Evolutionary conservation across 2,329 filamentous ascomycete species (phyloP), one percentile per base, ranked within the genome.

Genomic region (Coniochaeta sp.): DNA sequence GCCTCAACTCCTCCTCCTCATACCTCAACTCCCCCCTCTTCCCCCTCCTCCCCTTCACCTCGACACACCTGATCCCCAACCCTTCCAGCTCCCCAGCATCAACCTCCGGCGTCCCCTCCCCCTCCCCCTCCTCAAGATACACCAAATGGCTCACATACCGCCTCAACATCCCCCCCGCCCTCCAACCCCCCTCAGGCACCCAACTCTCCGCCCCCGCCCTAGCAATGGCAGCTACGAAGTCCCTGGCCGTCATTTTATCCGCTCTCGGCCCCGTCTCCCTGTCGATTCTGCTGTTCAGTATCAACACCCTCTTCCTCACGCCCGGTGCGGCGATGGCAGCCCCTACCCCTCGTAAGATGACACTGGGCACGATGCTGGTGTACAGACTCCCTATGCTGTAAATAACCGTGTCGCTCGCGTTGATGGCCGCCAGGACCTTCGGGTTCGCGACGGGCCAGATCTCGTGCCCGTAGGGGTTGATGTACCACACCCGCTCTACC

Each of bases 381-480:
- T 95, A 97, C 0, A 97, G 74, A 1, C 86, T 91, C n/a, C 94
- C 94, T 53, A 97, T 95, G 66, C 87, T 91, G 71, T 96, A 97
- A 45, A 97, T 81, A 8, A 96, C 76, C 1, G 83, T 85, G 52
- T 82, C 78, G 0, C 87, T 79, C 1, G 72, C 70, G 14, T 73
- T 71, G 1, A 97, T 67, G 0, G 89, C 82, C 7, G 82, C 78
- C 0, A 95, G 61, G 0, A 92, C 89, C 49, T 89, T 84, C 0
- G 90, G 85, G 61, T 96, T 97, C 2, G 90, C 87, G 0, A 85
- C 79, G 0, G 91, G 88, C 16, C 85, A 82, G 58, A 97, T 96
- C 68, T 96, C 91, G 65, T 96, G 90, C n/a, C 92, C 92, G 66
- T 96, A 97, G 0, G 92, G 92, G 63, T 96, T 97, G 71, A 97